Conservation (phyloP, 2,329 filamentous ascomycete genomes). For the Xylariaceae sp. region DNA sequence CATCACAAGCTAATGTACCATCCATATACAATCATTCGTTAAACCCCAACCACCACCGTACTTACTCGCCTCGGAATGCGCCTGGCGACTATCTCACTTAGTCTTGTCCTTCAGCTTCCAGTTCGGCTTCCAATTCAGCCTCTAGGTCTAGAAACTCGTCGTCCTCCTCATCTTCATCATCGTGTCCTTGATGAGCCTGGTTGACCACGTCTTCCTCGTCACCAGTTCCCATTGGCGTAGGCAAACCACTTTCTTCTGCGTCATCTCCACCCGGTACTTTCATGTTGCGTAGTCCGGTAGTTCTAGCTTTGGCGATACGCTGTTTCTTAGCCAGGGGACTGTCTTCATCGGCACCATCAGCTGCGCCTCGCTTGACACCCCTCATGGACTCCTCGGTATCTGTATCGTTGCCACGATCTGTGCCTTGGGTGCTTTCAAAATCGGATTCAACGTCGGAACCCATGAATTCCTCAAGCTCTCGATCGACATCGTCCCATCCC, state of each 20-base stretch:
- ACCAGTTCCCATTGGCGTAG: slow-evolving; percentile 32
- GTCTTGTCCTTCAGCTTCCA: slow-evolving; percentile 17
- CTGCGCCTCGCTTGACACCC: slow-evolving; percentile 19
- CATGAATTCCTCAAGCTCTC: slow-evolving; percentile 64
- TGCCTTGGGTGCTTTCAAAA: slow-evolving; percentile 27
- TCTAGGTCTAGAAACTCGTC: slow-evolving; percentile 41
- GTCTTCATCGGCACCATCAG: slow-evolving; percentile 10
- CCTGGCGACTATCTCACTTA: slow-evolving; percentile 2
- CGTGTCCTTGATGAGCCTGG: slow-evolving; percentile 12
- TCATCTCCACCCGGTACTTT: slow-evolving; percentile 30
- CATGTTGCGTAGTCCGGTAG: slow-evolving; percentile 36
- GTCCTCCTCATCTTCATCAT: slow-evolving; percentile 21
- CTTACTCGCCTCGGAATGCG: too few relatives aligned
- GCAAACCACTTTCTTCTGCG: slow-evolving; percentile 28
- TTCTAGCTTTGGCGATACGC: slow-evolving; percentile 34
- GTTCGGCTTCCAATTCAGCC: slow-evolving; percentile 40
- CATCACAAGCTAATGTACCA: not conserved
- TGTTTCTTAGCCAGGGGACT: slow-evolving; percentile 39
- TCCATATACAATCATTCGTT: not conserved
- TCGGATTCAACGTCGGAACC: slow-evolving; percentile 46
- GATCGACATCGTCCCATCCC: slow-evolving; percentile 42
- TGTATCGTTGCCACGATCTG: slow-evolving; percentile 26
- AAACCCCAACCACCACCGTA: not conserved
- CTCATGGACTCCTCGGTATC: slow-evolving; percentile 29
- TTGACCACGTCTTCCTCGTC: slow-evolving; percentile 37